Conservation (phyloP, 2,329 filamentous ascomycete genomes). For the Botrytis porri region DNA sequence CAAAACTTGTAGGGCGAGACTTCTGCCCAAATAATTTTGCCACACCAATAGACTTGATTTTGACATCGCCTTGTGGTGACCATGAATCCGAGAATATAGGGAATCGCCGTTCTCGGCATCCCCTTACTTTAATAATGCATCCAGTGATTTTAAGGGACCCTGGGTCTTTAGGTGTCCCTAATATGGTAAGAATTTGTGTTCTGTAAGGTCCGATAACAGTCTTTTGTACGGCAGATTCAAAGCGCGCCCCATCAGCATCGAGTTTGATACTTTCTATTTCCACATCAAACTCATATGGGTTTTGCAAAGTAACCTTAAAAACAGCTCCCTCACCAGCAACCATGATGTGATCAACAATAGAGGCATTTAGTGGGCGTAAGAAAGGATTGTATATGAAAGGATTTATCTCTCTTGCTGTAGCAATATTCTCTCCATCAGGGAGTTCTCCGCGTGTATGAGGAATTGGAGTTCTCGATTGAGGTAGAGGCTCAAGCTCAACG, state of each 20-base stretch:
- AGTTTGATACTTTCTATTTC: conserved; percentile 80
- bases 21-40: conserved; percentile 42
- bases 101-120: conserved; percentile 79
- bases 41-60: conserved; percentile 74
- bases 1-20: conserved; percentile 36
- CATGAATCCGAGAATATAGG: conserved; percentile 78
- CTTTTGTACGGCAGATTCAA: conserved; percentile 63
- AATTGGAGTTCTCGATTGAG: conserved; percentile 59
- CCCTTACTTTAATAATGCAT: conserved; percentile 73
- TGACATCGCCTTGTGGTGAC: conserved; percentile 65
- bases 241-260: conserved; percentile 68
- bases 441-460: conserved; percentile 57
- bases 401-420: conserved; percentile 51
- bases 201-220: conserved; percentile 76
- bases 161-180: conserved; percentile 62
- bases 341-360: conserved; percentile 62
- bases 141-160: conserved; percentile 74
- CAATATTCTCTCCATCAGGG: conserved; percentile 42
- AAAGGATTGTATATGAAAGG: conserved; percentile 98
- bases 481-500: conserved; percentile 64
- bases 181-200: conserved; percentile 72
- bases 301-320: conserved; percentile 84
- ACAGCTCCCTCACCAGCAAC: conserved; percentile 75
- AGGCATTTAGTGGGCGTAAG: conserved; percentile 62
- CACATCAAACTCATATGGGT: conserved; percentile 89